These are phyloP conservation scores for Silybum marianum DNA, from an alignment of 129 eudicot species.

Conservation along the genomic window DNA sequence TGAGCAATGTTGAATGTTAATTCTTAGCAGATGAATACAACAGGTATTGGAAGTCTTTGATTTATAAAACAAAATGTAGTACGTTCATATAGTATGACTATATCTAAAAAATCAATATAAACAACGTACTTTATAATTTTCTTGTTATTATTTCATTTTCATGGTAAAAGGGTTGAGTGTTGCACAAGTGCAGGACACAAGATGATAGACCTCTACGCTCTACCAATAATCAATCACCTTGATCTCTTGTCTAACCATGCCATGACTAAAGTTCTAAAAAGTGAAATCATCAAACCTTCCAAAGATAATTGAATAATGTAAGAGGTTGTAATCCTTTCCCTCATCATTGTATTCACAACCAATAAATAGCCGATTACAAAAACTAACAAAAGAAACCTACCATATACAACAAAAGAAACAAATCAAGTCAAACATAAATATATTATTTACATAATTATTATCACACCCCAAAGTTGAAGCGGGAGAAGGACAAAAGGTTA, in stretches of 20 bases:
- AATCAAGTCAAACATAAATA: too few species aligned
- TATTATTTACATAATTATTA: too few species aligned
- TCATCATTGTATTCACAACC: too few species aligned
- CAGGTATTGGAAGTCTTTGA: slow-evolving; percentile 7
- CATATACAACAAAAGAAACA: too few species aligned
- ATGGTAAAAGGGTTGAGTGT: background rate
- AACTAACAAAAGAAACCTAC: too few species aligned
- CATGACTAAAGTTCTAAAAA: background rate
- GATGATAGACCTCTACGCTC: background rate
- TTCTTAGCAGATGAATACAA: slow-evolving; percentile 2
- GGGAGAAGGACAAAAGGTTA: too few species aligned
- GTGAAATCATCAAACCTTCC: background rate
- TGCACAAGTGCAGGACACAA: background rate
- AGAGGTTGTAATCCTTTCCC: too few species aligned
- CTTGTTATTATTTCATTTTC: background rate
- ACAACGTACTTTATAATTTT: background rate
- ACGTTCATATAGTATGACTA: background rate
- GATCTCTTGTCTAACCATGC: slow-evolving; percentile 1
- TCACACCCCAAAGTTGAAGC: too few species aligned
- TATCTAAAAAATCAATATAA: background rate
- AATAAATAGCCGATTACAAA: too few species aligned
- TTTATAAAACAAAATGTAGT: slow-evolving; percentile 12
- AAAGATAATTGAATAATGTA: background rate
- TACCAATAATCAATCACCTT: background rate
- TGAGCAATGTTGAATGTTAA: slow-evolving; percentile 17